Conservation (phyloP, 768 basidiomycete genomes). For the Cystofilobasidium ferigula region DNA sequence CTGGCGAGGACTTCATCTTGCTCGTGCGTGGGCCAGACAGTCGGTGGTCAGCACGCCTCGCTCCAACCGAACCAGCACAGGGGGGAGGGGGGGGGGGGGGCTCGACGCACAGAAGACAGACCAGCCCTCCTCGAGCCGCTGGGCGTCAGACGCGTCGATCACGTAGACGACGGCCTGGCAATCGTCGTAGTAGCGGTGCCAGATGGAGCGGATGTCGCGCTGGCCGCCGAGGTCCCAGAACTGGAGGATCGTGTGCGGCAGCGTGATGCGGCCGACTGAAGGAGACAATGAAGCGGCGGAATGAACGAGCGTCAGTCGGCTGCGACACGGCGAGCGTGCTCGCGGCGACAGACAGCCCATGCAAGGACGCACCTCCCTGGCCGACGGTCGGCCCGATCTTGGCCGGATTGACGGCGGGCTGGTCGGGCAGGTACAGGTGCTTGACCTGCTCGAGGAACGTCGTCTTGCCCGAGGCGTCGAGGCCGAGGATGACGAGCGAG, state of each 20-base stretch:
- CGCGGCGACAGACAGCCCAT: too few species aligned
- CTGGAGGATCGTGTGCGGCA: constrained; percentile 85
- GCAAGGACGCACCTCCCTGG: constrained; percentile 74
- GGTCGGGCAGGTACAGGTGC: constrained; percentile 16
- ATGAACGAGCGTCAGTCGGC: background rate
- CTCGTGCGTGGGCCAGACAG: background rate
- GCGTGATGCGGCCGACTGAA: constrained; percentile 77
- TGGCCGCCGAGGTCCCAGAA: constrained; percentile 98
- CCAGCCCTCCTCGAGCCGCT: constrained; percentile 86
- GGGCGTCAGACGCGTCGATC: constrained; percentile 79
- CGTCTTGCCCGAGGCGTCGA: constrained; percentile 66
- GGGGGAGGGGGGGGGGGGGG: too few species aligned
- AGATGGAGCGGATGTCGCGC: constrained; percentile 82
- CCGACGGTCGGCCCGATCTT: constrained; percentile 96
- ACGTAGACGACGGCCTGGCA: constrained; percentile 95
- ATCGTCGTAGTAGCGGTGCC: constrained; percentile 86
- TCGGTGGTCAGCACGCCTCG: background rate
- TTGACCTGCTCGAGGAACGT: constrained; percentile 35
- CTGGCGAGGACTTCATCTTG: constrained; percentile 71
- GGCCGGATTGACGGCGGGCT: constrained; percentile 45
- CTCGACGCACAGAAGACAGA: constrained; percentile 85
- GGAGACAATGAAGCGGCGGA: background rate
- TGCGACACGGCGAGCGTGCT: too few species aligned
- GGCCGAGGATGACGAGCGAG: constrained; percentile 83
- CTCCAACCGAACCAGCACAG: background rate